A percentile compares a stretch with the other conserved stretches of the same genome.
phyloP scores from a whole-genome alignment of 805 yeast species.

The Blastobotrys chiropterorum region DNA sequence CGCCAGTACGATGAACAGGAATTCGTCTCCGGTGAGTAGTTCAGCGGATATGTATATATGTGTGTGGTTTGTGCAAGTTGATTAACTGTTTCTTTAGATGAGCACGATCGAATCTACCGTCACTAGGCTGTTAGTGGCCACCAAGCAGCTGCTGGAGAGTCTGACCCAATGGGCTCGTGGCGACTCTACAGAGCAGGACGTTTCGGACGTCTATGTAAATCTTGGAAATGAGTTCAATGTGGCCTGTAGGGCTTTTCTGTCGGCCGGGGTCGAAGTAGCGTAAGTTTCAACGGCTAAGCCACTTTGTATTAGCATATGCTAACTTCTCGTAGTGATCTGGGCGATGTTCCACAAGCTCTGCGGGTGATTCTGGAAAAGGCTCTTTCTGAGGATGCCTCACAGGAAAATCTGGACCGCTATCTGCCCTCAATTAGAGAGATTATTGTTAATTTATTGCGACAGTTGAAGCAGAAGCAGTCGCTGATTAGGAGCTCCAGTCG shows the following conservation, averaged over 20 bases:
- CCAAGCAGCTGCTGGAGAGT: slow-evolving; percentile 81
- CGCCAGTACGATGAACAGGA: neutral
- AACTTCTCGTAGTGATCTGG: slow-evolving; percentile 55
- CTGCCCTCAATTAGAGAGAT: slow-evolving; percentile 82
- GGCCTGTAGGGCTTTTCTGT: slow-evolving; percentile 71
- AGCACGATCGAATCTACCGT: slow-evolving; percentile 71
- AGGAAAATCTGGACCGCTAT: slow-evolving; percentile 69
- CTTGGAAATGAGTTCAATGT: slow-evolving; percentile 91
- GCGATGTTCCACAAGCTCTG: slow-evolving; percentile 82
- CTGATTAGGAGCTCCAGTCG: slow-evolving; percentile 34
- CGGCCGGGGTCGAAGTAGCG: slow-evolving; percentile 67
- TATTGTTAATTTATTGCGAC: slow-evolving; percentile 72
- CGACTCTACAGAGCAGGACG: slow-evolving; percentile 72
- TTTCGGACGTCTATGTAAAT: slow-evolving; percentile 84
- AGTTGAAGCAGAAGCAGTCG: slow-evolving; percentile 72
- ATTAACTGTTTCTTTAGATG: slow-evolving; percentile 23
- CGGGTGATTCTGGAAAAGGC: slow-evolving; percentile 81
- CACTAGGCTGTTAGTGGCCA: slow-evolving; percentile 73
- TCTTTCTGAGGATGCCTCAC: slow-evolving; percentile 76
- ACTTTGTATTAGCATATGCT: too few species aligned
- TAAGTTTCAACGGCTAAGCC: slow-evolving; percentile 10
- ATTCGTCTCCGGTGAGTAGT: slow-evolving; percentile 1
- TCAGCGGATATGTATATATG: neutral
- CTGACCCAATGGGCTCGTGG: slow-evolving; percentile 86
- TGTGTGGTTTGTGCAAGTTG: too few species aligned